Evolutionary conservation across 345 rosid species (phyloP).

Genomic region (Syzygium jambos): DNA sequence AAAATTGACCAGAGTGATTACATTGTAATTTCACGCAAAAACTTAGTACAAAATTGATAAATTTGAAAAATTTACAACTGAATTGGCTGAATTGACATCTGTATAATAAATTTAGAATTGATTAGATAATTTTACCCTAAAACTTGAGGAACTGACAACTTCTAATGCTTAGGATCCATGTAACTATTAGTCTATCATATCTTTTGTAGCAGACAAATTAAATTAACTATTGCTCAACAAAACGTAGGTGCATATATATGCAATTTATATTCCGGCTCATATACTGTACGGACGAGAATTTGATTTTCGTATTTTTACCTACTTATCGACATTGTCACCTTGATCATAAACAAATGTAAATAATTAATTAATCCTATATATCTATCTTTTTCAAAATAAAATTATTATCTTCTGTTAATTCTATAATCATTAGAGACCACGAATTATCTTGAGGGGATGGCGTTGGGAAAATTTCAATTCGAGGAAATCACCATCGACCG

Average conservation of each 20-base stretch:
- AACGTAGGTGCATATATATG: too few species aligned
- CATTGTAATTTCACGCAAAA: background rate
- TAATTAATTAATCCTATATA: background rate
- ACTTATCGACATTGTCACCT: too few species aligned
- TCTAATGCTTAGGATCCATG: background rate
- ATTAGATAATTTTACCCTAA: fast-evolving
- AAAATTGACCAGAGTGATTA: background rate
- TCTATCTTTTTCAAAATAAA: background rate
- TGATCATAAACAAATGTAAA: too few species aligned
- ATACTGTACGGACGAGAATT: too few species aligned
- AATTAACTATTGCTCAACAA: too few species aligned
- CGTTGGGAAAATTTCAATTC: background rate
- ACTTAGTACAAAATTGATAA: background rate
- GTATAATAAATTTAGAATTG: background rate
- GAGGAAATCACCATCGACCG: background rate
- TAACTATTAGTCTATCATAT: background rate
- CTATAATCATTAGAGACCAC: background rate
- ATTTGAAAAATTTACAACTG: fast-evolving
- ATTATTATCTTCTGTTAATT: background rate
- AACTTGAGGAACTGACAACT: fast-evolving
- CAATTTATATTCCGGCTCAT: too few species aligned
- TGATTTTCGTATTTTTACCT: too few species aligned
- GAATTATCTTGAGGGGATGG: background rate
- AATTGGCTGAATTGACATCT: fast-evolving
- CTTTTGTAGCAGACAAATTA: too few species aligned